Percentiles rank a stretch among this genome's conserved stretches.
Conservation (phyloP, 805 yeast species). For the Maudiozyma serrabonitensis region DNA sequence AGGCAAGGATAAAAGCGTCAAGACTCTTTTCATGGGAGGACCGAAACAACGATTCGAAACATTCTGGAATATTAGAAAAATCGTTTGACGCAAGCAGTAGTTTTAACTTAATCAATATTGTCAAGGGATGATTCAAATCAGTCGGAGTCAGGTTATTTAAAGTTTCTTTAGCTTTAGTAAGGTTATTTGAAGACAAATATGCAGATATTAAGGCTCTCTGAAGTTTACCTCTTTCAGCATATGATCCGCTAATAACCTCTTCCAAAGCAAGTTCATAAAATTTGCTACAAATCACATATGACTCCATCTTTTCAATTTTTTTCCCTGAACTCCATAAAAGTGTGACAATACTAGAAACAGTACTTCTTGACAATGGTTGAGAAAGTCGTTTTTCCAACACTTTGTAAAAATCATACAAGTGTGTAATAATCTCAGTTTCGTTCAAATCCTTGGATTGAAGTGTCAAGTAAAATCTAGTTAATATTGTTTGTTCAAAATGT, state of each 20-base stretch:
- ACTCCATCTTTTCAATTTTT: conserved; percentile 18
- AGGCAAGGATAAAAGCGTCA: conserved; percentile 26
- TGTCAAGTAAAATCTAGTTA: conserved; percentile 19
- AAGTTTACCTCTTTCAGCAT: conserved; percentile 29
- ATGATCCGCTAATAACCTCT: conserved; percentile 18
- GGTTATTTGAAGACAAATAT: conserved; percentile 17
- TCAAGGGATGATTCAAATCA: conserved; percentile 20
- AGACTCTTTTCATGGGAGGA: conserved; percentile 30
- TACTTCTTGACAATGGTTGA: conserved; percentile 20
- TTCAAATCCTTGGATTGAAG: conserved; percentile 19
- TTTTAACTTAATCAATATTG: conserved; percentile 29
- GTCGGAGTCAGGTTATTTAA: conserved; percentile 18
- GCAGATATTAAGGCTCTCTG: conserved; percentile 30
- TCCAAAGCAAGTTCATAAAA: conserved; percentile 24
- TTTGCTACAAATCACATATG: conserved; percentile 14
- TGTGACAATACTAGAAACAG: conserved; percentile 28
- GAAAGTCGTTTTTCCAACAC: conserved; percentile 23
- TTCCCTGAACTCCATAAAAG: conserved; percentile 35
- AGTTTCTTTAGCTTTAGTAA: conserved; percentile 13
- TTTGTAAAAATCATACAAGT: conserved; percentile 18
- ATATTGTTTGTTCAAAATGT: conserved; percentile 23
- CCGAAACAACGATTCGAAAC: conserved; percentile 27
- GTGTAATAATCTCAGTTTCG: conserved; percentile 13
- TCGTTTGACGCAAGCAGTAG: conserved; percentile 4
- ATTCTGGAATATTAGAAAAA: conserved; percentile 2